Base-by-base conservation (phyloP, 2,329 filamentous ascomycete genomes). In the Cladophialophora yegresii region DNA sequence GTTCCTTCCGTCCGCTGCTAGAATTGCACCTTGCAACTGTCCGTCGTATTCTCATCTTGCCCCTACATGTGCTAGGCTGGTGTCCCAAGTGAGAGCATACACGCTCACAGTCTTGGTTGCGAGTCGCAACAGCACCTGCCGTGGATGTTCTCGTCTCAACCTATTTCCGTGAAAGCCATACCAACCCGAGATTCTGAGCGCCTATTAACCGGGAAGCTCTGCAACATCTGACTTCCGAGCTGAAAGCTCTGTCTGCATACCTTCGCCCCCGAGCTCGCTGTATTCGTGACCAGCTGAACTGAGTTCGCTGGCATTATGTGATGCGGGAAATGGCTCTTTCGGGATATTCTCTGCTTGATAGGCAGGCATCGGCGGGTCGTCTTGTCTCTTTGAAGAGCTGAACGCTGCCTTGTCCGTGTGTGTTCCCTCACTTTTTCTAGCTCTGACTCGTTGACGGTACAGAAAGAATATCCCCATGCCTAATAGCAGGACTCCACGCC, bases 401-500 rank as follows among this genome's bases (percentile, higher is more conserved):
- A 28, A 28, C 3, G 23, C 23, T 50, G 47, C 10, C 47, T 26
- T 28, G 23, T 50, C 47, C 16, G 28, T 16, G 51, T 32, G 23
- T 33, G 23, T 16, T 33, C 28, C 23, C 16, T 23, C 30, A 32
- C 2, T 54, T 4, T 33, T 54, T 28, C 28, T 54, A 13, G 51
- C 51, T 33, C 9, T 54, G 23, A 28, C 22, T 16, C 51, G 51
- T 26, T 23, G 51, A 26, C 51, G 51, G 28, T 7, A 54, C 10
- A 30, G 28, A 26, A 54, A 33, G 28, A 54, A 54, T 12, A 12
- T 2, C 16, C 51, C 51, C n/a, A 12, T 23, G 51, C 51, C 59
- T 9, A 55, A 5, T 9, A 62, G 59, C 32, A 62, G 43, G 12
- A 62, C 4, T 6, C 32, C 54, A 59, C 32, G 16, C 61, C 61